These are phyloP conservation scores for Liquidambar formosana DNA, from an alignment of 164 flowering plant species.

Conservation along the genomic window DNA sequence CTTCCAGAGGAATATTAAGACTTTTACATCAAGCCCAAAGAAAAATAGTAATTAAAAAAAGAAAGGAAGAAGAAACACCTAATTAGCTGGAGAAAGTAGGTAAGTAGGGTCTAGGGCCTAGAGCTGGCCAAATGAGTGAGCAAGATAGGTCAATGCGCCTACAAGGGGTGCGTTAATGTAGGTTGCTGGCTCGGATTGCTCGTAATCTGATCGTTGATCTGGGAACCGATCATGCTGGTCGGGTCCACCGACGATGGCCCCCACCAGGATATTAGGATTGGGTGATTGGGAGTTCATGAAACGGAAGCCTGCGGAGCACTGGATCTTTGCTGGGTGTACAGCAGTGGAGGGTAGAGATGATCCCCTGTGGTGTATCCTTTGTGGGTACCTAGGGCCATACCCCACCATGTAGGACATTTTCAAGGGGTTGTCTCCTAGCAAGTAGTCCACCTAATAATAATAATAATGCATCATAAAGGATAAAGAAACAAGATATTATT, in stretches of 20 bases:
- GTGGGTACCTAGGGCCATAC: constrained; percentile 75
- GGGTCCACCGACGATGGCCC: constrained; percentile 90
- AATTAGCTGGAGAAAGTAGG: not conserved
- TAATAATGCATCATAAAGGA: not conserved
- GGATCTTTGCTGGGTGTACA: constrained; percentile 70
- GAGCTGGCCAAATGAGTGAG: constrained; percentile 88
- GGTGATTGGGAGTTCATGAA: constrained; percentile 54
- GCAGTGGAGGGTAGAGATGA: constrained; percentile 77
- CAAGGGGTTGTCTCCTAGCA: constrained; percentile 82
- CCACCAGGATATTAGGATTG: constrained; percentile 72
- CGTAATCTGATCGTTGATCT: constrained; percentile 72
- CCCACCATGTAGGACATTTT: constrained; percentile 96
- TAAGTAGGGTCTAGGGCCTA: constrained; percentile 17
- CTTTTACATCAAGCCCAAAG: too few relatives aligned
- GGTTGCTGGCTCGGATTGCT: constrained; percentile 87
- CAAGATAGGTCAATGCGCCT: constrained; percentile 73
- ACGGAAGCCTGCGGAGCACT: constrained; percentile 67
- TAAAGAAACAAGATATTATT: not conserved
- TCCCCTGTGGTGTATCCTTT: constrained; percentile 87
- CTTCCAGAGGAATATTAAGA: not conserved
- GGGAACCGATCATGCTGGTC: constrained; percentile 67
- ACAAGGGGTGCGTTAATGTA: constrained; percentile 85
- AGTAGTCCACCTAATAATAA: constrained; percentile 75
- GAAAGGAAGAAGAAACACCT: not conserved
- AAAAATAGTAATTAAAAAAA: too few relatives aligned